phyloP scores from a whole-genome alignment of 305 asterid species.

The Solanum aculeatissimum region DNA sequence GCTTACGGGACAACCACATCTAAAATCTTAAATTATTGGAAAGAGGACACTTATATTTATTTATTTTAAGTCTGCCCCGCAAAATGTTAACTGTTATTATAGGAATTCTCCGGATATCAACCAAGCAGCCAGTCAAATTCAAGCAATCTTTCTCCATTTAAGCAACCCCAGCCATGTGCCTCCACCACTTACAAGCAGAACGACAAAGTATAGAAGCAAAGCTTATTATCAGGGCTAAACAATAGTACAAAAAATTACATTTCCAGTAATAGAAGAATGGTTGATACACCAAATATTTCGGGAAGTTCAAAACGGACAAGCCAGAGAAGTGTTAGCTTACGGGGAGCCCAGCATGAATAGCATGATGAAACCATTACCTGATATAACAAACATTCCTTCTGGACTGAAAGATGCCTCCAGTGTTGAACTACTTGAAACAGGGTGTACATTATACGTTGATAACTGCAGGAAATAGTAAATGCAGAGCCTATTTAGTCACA shows the following conservation, averaged over 20 bases:
- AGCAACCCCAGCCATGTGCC: neutral
- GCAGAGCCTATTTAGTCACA: neutral
- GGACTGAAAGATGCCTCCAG: slow-evolving; percentile 97
- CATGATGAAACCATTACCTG: slow-evolving; percentile 34
- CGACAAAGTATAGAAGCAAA: neutral
- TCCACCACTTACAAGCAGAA: neutral
- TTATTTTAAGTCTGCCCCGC: neutral
- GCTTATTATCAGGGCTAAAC: neutral
- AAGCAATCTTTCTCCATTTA: neutral
- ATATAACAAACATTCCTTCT: slow-evolving; percentile 81
- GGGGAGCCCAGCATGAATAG: neutral
- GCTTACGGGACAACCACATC: neutral
- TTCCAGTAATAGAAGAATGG: neutral
- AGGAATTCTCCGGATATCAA: neutral
- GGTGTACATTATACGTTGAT: slow-evolving; percentile 70
- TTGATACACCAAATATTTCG: neutral
- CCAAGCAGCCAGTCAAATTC: neutral
- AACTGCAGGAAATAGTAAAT: slow-evolving; percentile 28
- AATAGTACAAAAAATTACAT: neutral
- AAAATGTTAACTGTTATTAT: neutral
- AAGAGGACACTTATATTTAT: neutral
- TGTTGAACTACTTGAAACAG: slow-evolving; percentile 67
- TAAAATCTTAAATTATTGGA: neutral
- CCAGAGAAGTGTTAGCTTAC: neutral
- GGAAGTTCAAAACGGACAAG: neutral